Base-by-base conservation (phyloP, 495 filamentous ascomycete genomes). In the Viridothelium virens region DNA sequence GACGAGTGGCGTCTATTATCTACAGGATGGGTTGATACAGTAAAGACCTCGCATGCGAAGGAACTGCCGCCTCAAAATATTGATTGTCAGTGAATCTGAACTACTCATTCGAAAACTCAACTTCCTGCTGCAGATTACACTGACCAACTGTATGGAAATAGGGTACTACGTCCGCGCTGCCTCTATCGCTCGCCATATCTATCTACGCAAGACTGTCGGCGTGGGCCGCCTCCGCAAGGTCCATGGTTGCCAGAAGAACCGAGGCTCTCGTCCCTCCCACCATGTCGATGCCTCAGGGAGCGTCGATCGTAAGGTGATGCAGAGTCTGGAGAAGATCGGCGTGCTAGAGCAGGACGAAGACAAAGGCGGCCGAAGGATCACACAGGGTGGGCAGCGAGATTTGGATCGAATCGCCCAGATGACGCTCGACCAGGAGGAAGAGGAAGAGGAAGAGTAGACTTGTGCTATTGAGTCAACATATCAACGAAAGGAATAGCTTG, bases 141-240 rank as follows among this genome's bases (percentile, higher is more conserved):
- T 39, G n/a, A 44, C 36, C 25, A 25, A 31, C 56, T 6, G 4
- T 33, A 11, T 63, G 33, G 14, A 61, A 64, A 38, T 72, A 68
- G 87, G 86, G 86, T 98, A 90, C 88, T 98, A 97, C 88, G 85
- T 96, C 79, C 93, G 94, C 76, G 91, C 93, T 76, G 94, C 94
- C 72, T 83, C 92, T 72, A 87, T 97, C 77, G 94, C 94, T 73
- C 94, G 94, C 76, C 94, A 98, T 83, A 86, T 97, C 84, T 98
- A 98, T 84, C 86, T 98, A 79, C 88, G 94, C 80, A 97, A 97
- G 85, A 96, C 92, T 74, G 92, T 98, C 76, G 94, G 94, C 84
- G 92, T 98, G 67, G 90, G 90, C 77, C 90, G 92, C 73, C 84
- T 96, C 71, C 86, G 87, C 76, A 94, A 93, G 81, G 90, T 90